These are phyloP conservation scores for Colletotrichum falcatum DNA, from an alignment of 2,329 filamentous ascomycete species.

Conservation along the genomic window DNA sequence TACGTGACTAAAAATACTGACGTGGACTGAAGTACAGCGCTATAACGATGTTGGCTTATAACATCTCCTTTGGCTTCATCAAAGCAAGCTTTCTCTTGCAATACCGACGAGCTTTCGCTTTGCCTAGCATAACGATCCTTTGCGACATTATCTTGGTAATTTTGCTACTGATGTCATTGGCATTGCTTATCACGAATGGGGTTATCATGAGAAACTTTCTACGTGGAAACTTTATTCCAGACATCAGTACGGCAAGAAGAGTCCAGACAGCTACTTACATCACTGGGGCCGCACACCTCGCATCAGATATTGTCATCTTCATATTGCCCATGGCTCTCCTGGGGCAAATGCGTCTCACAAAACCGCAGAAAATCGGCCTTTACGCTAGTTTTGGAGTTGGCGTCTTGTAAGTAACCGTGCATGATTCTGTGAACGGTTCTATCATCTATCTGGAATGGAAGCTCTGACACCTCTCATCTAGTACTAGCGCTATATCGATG, in stretches of 20 bases:
- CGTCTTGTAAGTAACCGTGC: conserved; percentile 25
- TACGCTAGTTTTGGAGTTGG: conserved; percentile 33
- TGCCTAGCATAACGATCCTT: conserved; percentile 11
- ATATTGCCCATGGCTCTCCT: conserved; percentile 34
- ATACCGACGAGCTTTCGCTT: conserved; percentile 50
- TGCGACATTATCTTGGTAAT: conserved; percentile 27
- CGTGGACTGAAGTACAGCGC: neutral
- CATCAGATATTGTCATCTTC: conserved; percentile 41
- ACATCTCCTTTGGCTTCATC: conserved; percentile 45
- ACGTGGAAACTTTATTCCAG: neutral
- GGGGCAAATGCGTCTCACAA: conserved; percentile 14
- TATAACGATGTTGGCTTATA: conserved; percentile 47
- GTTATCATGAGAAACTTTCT: neutral
- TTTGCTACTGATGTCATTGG: neutral
- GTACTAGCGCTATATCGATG: conserved; percentile 24
- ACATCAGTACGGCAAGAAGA: rapidly evolving
- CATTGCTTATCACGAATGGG: neutral
- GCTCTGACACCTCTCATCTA: neutral
- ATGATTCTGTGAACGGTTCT: neutral
- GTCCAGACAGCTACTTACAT: neutral
- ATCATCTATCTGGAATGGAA: neutral
- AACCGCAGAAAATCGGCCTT: conserved; percentile 30
- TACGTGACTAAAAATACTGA: neutral
- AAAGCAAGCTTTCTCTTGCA: conserved; percentile 53
- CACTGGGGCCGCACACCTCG: conserved; percentile 21